Evolutionary conservation across 768 basidiomycete genomes (phyloP), one percentile per base, ranked within the genome.

Genomic region (Pisolithus tinctorius): DNA sequence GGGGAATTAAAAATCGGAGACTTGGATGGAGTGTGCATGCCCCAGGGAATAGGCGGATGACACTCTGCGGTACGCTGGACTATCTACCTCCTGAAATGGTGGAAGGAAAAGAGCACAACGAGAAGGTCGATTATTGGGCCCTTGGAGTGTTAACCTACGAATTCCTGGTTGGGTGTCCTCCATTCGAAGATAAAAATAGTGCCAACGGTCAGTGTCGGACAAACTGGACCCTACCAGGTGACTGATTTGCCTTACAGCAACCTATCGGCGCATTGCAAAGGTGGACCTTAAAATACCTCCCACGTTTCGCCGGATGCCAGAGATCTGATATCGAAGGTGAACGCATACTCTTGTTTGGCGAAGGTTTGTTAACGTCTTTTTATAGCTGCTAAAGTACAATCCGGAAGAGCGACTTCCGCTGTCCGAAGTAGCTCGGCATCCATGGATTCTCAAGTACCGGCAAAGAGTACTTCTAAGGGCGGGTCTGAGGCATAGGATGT

Each of bases 81-180:
- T 98, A 98, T 65, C 77, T 99, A 10, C 94, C 96, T 0, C 95
- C 96, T 13, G 95, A 98, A 75, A 99, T 98, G 96, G 89, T 99
- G 13, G 93, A 96, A 60, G 84, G 86, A 0, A 84, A 80, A 58
- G 89, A 88, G 53, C 94, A 98, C 64, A 86, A 78, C 49, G 90
- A 93, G 61, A 84, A 81, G 62, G 95, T 98, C 37, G 95, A 98
- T 61, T 79, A 92, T 53, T 99, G 95, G 95, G 95, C 95, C 0
- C 73, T 99, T 26, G 95, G 95, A 42, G 94, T 98, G n/a, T 74
- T 99, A 55, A 87, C 87, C 1, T 99, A 93, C 65, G 95, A 99
- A 67, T 97, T 99, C 66, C 70, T 98, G 53, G 81, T 82, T 48
- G 95, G 95, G 5, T 78, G 77, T 10, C 84, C 84, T 17, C 84